phyloP scores from a whole-genome alignment of 495 filamentous ascomycete genomes.

The Penicillium manginii region DNA sequence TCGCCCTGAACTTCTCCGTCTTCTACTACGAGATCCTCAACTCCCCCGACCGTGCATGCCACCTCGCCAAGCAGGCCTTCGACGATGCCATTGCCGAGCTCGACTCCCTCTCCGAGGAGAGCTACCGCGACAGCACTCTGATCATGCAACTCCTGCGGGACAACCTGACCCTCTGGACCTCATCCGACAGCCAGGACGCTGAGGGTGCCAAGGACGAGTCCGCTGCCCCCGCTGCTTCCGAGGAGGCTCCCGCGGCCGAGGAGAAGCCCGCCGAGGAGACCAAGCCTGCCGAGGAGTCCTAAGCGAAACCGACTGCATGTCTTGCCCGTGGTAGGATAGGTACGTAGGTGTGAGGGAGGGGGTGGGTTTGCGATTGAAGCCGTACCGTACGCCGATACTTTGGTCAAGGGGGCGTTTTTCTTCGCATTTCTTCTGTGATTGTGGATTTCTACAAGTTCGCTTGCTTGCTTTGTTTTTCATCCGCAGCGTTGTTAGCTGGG shows the following conservation, averaged over 20 bases:
- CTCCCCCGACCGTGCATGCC: slow-evolving; percentile 97
- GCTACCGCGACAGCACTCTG: slow-evolving; percentile 98
- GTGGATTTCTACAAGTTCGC: slow-evolving; percentile 42
- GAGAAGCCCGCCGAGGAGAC: slow-evolving; percentile 48
- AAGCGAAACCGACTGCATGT: too few species aligned
- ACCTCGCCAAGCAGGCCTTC: slow-evolving; percentile 98
- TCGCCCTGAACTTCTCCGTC: slow-evolving; percentile 99
- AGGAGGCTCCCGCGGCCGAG: slow-evolving; percentile 43
- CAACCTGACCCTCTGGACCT: slow-evolving; percentile 99
- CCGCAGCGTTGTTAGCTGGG: slow-evolving; percentile 43
- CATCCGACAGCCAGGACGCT: slow-evolving; percentile 84
- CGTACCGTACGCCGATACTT: slow-evolving; percentile 30
- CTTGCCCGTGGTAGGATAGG: too few species aligned
- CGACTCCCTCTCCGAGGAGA: slow-evolving; percentile 97
- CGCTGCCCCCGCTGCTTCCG: slow-evolving; percentile 20
- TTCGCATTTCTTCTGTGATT: slow-evolving; percentile 42
- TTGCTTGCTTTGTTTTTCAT: slow-evolving; percentile 36
- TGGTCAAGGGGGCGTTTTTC: slow-evolving; percentile 31
- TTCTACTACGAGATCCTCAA: slow-evolving; percentile 99
- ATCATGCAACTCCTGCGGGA: slow-evolving; percentile 99
- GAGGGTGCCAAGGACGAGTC: slow-evolving; percentile 65
- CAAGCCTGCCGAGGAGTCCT: slow-evolving; percentile 46
- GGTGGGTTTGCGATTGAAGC: slow-evolving; percentile 13
- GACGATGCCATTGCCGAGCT: slow-evolving; percentile 99
- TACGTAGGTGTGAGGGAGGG: slow-evolving; percentile 21